phyloP scores from a whole-genome alignment of 2,329 filamentous ascomycete genomes.

The Xylaria hypoxylon region DNA sequence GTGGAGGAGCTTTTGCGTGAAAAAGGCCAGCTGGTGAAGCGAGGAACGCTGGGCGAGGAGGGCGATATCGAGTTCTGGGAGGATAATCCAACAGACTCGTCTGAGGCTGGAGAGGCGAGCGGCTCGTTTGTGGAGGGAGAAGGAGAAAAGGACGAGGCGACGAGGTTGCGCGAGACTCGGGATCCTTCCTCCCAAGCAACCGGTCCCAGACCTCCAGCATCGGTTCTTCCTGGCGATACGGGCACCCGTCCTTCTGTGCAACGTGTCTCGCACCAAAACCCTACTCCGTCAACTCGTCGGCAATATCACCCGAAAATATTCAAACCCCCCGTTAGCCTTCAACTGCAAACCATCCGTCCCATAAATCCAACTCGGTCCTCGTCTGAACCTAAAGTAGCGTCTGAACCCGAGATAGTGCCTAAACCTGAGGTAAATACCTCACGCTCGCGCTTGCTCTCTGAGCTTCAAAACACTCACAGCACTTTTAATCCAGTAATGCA shows the following conservation, averaged over 20 bases:
- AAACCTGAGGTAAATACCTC: neutral
- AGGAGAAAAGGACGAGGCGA: slow-evolving; percentile 15
- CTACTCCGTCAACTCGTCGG: slow-evolving; percentile 45
- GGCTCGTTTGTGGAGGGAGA: neutral
- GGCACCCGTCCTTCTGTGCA: slow-evolving; percentile 40
- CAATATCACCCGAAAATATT: slow-evolving; percentile 32
- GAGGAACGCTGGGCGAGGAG: slow-evolving; percentile 76
- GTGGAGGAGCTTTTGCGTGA: slow-evolving; percentile 82
- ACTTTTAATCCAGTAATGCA: neutral
- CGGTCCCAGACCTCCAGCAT: slow-evolving; percentile 23
- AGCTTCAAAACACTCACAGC: neutral
- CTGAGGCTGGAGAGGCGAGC: slow-evolving; percentile 19
- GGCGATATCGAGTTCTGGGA: slow-evolving; percentile 96
- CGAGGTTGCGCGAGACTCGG: slow-evolving; percentile 26
- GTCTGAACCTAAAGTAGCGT: neutral
- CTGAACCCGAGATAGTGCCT: too few relatives aligned
- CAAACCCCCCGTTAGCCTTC: neutral
- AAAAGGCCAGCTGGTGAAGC: slow-evolving; percentile 79
- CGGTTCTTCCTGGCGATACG: slow-evolving; percentile 28
- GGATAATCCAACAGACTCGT: slow-evolving; percentile 64
- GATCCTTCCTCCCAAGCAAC: slow-evolving; percentile 40
- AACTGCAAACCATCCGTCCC: neutral
- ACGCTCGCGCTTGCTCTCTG: too few relatives aligned
- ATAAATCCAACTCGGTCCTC: neutral
- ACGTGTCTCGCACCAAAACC: slow-evolving; percentile 19